Conservation (phyloP, 148 eudicot species). For the Cornus suecica region DNA sequence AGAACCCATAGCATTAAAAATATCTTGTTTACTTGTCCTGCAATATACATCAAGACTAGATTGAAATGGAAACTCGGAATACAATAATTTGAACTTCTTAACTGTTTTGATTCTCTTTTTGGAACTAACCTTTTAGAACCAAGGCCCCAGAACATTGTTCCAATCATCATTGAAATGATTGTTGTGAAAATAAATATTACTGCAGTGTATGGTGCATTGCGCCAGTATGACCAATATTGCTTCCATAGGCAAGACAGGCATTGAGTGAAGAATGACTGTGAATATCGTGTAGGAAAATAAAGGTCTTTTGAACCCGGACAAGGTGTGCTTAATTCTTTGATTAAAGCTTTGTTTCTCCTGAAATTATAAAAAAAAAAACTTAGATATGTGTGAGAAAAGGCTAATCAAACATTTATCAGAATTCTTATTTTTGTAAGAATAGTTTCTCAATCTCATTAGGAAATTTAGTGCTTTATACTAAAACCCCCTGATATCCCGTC, state of each 20-base stretch:
- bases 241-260: constrained; percentile 69
- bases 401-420: background rate
- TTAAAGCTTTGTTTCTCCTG: constrained; percentile 71
- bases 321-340: constrained; percentile 50
- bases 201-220: constrained; percentile 62
- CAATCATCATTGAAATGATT: constrained; percentile 41
- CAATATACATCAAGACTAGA: background rate
- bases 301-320: constrained; percentile 53
- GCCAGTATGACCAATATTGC: constrained; percentile 71
- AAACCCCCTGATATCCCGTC: too few species aligned
- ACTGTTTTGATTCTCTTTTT: background rate
- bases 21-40: constrained; percentile 35
- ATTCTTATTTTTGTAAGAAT: background rate
- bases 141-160: constrained; percentile 68
- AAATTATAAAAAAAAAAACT: background rate
- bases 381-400: background rate
- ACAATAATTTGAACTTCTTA: background rate
- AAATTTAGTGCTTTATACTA: too few species aligned
- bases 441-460: background rate
- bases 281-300: constrained; percentile 39
- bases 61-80: background rate
- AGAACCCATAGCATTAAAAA: constrained; percentile 69
- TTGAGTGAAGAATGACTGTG: constrained; percentile 48
- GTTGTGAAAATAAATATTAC: constrained; percentile 53
- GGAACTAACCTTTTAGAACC: constrained; percentile 49